These are phyloP conservation scores for Trichoderma simmonsii DNA, from an alignment of 2,329 filamentous ascomycete genomes.

Conservation along the genomic window DNA sequence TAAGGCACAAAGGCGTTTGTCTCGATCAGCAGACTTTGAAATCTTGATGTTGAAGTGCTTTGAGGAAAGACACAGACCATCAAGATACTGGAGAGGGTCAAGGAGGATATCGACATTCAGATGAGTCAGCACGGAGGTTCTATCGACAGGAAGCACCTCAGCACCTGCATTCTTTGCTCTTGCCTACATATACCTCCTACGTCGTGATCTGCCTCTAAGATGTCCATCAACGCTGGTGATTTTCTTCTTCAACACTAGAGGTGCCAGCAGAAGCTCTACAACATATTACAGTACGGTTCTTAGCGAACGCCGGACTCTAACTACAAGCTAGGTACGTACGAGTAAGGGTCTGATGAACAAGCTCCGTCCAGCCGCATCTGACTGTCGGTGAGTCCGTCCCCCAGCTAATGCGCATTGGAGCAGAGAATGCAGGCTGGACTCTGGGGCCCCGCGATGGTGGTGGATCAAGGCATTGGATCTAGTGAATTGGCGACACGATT, in stretches of 20 bases:
- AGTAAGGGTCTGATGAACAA: background rate
- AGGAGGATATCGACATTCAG: background rate
- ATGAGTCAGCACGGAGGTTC: slow-evolving; percentile 5
- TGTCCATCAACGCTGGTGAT: background rate
- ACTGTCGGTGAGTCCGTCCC: slow-evolving; percentile 42
- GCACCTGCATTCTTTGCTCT: background rate
- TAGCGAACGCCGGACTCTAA: background rate
- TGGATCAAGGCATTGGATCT: slow-evolving; percentile 12
- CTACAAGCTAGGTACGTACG: no score
- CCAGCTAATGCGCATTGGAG: background rate
- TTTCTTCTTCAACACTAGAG: background rate
- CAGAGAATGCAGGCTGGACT: slow-evolving; percentile 20
- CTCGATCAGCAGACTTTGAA: no score
- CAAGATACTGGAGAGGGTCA: background rate
- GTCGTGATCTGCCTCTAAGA: background rate
- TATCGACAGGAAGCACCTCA: background rate
- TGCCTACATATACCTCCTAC: background rate
- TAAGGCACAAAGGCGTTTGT: background rate
- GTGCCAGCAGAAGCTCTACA: background rate
- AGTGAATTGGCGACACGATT: background rate
- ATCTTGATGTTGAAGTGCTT: background rate
- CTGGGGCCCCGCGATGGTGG: slow-evolving; percentile 31
- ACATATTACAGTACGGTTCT: background rate
- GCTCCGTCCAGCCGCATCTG: slow-evolving; percentile 4
- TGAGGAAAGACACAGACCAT: no score